These are phyloP conservation scores for Wickerhamiella bombiphila DNA, from an alignment of 805 yeast species.

Conservation along the genomic window DNA sequence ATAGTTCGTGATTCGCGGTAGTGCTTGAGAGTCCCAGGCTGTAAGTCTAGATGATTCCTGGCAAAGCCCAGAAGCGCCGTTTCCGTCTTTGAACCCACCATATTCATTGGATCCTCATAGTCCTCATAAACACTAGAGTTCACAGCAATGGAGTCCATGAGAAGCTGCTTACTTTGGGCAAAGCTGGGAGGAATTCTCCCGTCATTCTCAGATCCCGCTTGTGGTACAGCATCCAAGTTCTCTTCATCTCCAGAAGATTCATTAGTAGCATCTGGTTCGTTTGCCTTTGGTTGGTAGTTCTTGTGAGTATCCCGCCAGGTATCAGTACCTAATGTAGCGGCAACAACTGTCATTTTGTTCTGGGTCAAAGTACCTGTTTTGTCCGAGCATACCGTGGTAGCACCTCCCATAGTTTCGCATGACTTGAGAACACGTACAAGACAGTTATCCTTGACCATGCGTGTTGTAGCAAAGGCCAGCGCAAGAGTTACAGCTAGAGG, in stretches of 20 bases:
- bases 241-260: not conserved
- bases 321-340: conserved; percentile 46
- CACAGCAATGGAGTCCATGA: conserved; percentile 47
- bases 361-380: conserved; percentile 96
- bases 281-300: no score
- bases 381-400: conserved; percentile 93
- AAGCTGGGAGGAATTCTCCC: no score
- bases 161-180: conserved; percentile 8
- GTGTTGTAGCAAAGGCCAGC: conserved; percentile 91
- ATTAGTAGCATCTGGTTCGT: conserved; percentile 8
- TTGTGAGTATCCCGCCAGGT: conserved; percentile 17
- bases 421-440: conserved; percentile 84
- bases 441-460: conserved; percentile 95
- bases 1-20: conserved; percentile 33
- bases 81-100: conserved; percentile 88
- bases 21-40: conserved; percentile 31
- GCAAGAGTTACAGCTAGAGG: conserved; percentile 96
- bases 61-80: conserved; percentile 70
- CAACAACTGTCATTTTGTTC: conserved; percentile 81
- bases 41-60: conserved; percentile 33
- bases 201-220: not conserved
- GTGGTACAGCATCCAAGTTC: not conserved
- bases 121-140: conserved; percentile 84
- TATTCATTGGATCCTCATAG: conserved; percentile 36
- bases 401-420: conserved; percentile 99